Evolutionary conservation across 176 grass and related monocot genomes (phyloP), one percentile per base, ranked within the genome.

Genomic region (Cymbopogon citratus): DNA sequence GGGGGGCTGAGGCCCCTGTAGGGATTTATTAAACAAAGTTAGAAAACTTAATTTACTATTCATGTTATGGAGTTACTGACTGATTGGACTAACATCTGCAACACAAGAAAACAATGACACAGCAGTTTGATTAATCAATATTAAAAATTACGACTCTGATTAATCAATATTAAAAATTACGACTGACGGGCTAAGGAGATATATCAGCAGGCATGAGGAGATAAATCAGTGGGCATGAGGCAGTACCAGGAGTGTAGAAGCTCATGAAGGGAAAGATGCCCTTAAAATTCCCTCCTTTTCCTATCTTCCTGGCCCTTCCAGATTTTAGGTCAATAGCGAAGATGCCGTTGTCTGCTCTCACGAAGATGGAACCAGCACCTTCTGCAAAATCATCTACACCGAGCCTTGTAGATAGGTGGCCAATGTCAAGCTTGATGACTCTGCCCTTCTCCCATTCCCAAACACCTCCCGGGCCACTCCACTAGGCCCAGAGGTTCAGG

Each of bases 401-500:
- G 4, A 51, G 16, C 2, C 10, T 10, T 8, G 65, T n/a, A 3
- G 9, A 1, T 0, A 45, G 44, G 6, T 51, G 24, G 33, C 4
- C 1, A 31, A 48, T 29, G 27, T 56, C 72, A 23, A 75, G 28
- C 48, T 57, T 4, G 2, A 57, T 35, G 4, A 54, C 46, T 9
- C 29, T 56, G 10, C 6, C 2, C 10, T 0, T 1, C 19, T 13
- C 48, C 72, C 72, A 75, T 12, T 9, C 2, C 15, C 4, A 2
- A 7, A 23, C 3, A 11, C 9, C 10, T 0, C 13, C 1, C 0
- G 10, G 0, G 16, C 8, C 4, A 7, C 2, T 15, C 9, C 29
- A 4, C 24, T 26, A 31, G 0, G 45, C 28, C 71, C 71, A 51
- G 0, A 51, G 6, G 71, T 12, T 0, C 18, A 75, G 72, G 28